Conservation (phyloP, 106 monocot genomes). For the Chionographis japonica region DNA sequence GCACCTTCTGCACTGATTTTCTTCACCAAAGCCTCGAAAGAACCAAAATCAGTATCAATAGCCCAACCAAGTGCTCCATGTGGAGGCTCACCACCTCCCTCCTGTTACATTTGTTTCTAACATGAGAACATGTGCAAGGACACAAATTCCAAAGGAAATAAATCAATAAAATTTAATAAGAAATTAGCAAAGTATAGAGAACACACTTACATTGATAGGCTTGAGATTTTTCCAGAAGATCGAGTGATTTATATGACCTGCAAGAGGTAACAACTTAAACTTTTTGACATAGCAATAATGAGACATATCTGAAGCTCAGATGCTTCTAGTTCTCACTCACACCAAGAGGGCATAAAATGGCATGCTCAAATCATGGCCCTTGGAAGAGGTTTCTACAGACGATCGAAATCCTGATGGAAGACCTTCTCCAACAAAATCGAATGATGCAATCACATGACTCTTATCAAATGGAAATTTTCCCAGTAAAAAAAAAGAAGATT, state of each 20-base stretch:
- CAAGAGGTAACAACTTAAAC: constrained; percentile 5
- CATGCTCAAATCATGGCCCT: too few relatives aligned
- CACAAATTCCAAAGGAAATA: constrained; percentile 3
- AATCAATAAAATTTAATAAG: constrained; percentile 4
- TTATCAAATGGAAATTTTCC: too few relatives aligned
- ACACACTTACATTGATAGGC: constrained; percentile 52
- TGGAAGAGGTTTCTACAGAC: too few relatives aligned
- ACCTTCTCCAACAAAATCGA: too few relatives aligned
- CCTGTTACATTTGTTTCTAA: constrained; percentile 37
- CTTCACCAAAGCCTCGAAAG: constrained; percentile 52
- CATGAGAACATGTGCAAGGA: not conserved
- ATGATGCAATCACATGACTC: too few relatives aligned
- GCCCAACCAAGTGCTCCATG: constrained; percentile 89
- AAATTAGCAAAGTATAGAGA: not conserved
- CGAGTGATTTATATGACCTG: constrained; percentile 98
- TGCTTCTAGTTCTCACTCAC: too few relatives aligned
- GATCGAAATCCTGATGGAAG: too few relatives aligned
- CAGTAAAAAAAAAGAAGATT: too few relatives aligned
- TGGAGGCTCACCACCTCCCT: constrained; percentile 93
- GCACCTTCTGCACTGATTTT: constrained; percentile 87
- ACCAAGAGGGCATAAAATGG: too few relatives aligned
- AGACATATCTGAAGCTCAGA: not conserved
- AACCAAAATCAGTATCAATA: constrained; percentile 79
- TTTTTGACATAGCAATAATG: not conserved
- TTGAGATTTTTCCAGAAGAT: constrained; percentile 98